A percentile compares a stretch with the other conserved stretches of the same genome.
These are phyloP conservation scores for Boletellus emodensis DNA, from an alignment of 768 basidiomycete genomes.

Conservation along the genomic window DNA sequence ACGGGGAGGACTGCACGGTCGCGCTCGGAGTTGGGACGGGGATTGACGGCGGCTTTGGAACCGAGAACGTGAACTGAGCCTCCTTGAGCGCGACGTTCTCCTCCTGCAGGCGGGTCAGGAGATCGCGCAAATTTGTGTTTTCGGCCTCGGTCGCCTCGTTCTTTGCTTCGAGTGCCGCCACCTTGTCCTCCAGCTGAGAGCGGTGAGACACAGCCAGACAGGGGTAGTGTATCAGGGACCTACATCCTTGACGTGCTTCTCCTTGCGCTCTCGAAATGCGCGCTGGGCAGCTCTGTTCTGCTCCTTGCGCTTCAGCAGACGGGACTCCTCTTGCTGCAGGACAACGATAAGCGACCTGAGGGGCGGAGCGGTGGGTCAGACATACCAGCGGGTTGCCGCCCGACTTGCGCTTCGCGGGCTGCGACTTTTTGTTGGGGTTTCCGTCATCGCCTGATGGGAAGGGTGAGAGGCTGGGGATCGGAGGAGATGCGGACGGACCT, in stretches of 20 bases:
- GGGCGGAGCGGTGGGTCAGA: neutral
- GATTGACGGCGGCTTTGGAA: conserved; percentile 46
- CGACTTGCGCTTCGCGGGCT: conserved; percentile 38
- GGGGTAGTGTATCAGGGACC: conserved; percentile 31
- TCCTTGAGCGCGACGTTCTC: conserved; percentile 85
- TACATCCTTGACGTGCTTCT: conserved; percentile 96
- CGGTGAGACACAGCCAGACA: conserved; percentile 6
- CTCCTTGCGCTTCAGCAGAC: conserved; percentile 86
- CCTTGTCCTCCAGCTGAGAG: conserved; percentile 81
- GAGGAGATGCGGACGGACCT: conserved; percentile 35
- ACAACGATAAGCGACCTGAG: conserved; percentile 3
- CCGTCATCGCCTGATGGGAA: conserved; percentile 21
- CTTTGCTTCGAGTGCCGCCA: conserved; percentile 81
- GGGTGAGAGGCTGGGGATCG: conserved; percentile 1
- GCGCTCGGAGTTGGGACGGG: conserved; percentile 23
- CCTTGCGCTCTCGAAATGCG: conserved; percentile 95
- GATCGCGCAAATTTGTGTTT: conserved; percentile 86
- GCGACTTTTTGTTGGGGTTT: conserved; percentile 24
- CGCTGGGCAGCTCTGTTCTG: conserved; percentile 97
- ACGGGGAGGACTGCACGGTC: conserved; percentile 14
- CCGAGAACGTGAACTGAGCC: conserved; percentile 76
- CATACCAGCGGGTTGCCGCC: conserved; percentile 35
- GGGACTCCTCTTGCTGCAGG: conserved; percentile 56
- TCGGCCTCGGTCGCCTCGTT: conserved; percentile 68
- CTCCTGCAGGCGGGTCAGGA: conserved; percentile 77